Evolutionary conservation across 2,329 filamentous ascomycete species (phyloP).

Genomic region (Sporothrix dimorphospora): DNA sequence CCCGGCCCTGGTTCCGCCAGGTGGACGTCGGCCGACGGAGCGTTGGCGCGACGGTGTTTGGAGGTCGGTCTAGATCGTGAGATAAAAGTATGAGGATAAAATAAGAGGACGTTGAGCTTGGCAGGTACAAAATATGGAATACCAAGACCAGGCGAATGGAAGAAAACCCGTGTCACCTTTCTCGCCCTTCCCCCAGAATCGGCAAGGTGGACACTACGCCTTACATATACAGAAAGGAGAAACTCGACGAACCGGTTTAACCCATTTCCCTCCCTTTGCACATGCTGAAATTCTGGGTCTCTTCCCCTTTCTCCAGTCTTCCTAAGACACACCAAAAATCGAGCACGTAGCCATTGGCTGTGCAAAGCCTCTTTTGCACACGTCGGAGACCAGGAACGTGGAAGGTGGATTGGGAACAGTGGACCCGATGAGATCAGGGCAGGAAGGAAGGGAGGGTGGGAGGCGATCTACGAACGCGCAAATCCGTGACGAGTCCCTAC

Average conservation of each 20-base stretch:
- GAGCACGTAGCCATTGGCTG: not conserved
- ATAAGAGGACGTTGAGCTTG: not conserved
- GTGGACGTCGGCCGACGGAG: not conserved
- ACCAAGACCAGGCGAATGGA: not conserved
- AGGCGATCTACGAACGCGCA: conserved; percentile 17
- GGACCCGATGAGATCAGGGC: not conserved
- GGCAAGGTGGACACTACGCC: not conserved
- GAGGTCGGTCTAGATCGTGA: not conserved
- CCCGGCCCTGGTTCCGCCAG: not conserved
- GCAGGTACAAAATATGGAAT: not conserved
- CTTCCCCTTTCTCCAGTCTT: not conserved
- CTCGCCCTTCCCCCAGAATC: not conserved
- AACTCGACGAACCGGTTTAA: not conserved
- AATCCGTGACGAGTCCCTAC: conserved; percentile 7
- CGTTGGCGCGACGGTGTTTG: not conserved
- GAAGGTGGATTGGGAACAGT: not conserved
- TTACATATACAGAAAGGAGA: not conserved
- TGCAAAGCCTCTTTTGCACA: not conserved
- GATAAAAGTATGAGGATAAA: no score
- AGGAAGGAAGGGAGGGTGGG: not conserved
- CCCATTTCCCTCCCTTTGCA: not conserved
- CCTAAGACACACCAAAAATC: not conserved
- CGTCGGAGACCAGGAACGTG: not conserved
- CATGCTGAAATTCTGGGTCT: not conserved
- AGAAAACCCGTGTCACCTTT: not conserved